Conservation (phyloP, 805 yeast species). For the Wickerhamiella cacticola region DNA sequence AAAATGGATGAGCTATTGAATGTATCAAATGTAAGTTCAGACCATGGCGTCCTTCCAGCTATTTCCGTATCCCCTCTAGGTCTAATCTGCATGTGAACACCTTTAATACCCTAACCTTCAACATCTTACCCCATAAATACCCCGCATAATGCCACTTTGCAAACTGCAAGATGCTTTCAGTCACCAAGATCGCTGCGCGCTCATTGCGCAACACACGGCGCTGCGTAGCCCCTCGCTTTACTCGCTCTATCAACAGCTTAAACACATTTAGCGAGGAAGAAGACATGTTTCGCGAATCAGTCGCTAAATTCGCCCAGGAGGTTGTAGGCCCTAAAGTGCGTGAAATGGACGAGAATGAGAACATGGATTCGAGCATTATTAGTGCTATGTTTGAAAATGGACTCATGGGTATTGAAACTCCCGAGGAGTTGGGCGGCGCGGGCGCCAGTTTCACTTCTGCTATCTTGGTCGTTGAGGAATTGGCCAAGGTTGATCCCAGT, state of each 20-base stretch:
- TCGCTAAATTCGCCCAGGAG: slow-evolving; percentile 31
- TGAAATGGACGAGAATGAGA: slow-evolving; percentile 29
- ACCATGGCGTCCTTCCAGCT: too few relatives aligned
- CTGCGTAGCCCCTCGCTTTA: not conserved
- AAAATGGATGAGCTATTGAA: too few relatives aligned
- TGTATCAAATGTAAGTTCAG: too few relatives aligned
- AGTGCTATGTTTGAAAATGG: slow-evolving; percentile 29
- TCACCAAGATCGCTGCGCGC: not conserved
- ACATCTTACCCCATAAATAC: not conserved
- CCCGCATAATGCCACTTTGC: not conserved
- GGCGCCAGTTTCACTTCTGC: slow-evolving; percentile 37
- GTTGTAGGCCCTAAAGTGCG: slow-evolving; percentile 32
- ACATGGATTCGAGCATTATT: slow-evolving; percentile 21
- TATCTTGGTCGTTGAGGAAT: slow-evolving; percentile 35
- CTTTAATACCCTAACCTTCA: not conserved
- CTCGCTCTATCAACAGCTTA: slow-evolving; percentile 19
- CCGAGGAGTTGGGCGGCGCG: slow-evolving; percentile 36
- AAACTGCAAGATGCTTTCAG: not conserved
- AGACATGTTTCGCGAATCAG: slow-evolving; percentile 32
- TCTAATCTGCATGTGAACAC: too few relatives aligned
- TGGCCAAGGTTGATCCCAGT: slow-evolving; percentile 35
- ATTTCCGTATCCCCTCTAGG: too few relatives aligned
- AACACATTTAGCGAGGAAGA: slow-evolving; percentile 33
- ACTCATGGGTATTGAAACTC: slow-evolving; percentile 38
- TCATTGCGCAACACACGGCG: not conserved